Conservation (phyloP, 2,329 filamentous ascomycete genomes). For the Trichoderma arundinaceum region DNA sequence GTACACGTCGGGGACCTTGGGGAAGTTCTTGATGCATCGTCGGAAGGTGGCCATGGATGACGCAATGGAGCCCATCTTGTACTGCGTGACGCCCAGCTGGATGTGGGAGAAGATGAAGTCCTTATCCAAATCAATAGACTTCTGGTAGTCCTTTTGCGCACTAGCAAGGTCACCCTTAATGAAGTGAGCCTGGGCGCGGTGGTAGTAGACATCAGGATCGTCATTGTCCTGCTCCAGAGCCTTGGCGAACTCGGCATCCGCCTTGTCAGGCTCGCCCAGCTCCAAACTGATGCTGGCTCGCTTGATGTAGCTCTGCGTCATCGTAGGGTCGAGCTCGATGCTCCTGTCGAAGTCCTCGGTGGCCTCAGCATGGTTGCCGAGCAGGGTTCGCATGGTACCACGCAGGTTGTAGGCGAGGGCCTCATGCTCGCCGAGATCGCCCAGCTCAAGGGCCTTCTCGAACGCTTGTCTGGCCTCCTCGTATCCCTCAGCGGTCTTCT, state of each 20-base stretch:
- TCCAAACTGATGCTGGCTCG: constrained; percentile 97
- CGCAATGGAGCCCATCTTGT: constrained; percentile 98
- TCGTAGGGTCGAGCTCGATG: constrained; percentile 82
- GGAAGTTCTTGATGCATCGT: constrained; percentile 97
- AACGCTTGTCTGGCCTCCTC: constrained; percentile 86
- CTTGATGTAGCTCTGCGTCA: constrained; percentile 99
- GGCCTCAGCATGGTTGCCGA: constrained; percentile 84
- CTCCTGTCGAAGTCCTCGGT: constrained; percentile 88
- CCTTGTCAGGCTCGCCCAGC: constrained; percentile 84
- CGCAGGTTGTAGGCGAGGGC: constrained; percentile 95
- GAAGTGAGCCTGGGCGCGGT: constrained; percentile 97
- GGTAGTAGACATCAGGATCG: constrained; percentile 98
- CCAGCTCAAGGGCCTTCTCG: constrained; percentile 83
- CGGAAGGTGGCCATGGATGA: constrained; percentile 99
- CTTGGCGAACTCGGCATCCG: constrained; percentile 83
- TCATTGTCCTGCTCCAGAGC: constrained; percentile 83
- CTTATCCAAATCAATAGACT: constrained; percentile 94
- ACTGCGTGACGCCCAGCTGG: constrained; percentile 97
- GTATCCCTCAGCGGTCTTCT: constrained; percentile 90
- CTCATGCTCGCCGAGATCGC: constrained; percentile 80
- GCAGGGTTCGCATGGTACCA: constrained; percentile 92
- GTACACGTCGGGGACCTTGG: constrained; percentile 95
- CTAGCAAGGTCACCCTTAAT: constrained; percentile 93
- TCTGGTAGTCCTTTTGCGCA: constrained; percentile 98
- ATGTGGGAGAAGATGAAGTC: constrained; percentile 99